These are phyloP conservation scores for Hypoxylon sp. DNA, from an alignment of 2,329 filamentous ascomycete genomes.

Conservation along the genomic window DNA sequence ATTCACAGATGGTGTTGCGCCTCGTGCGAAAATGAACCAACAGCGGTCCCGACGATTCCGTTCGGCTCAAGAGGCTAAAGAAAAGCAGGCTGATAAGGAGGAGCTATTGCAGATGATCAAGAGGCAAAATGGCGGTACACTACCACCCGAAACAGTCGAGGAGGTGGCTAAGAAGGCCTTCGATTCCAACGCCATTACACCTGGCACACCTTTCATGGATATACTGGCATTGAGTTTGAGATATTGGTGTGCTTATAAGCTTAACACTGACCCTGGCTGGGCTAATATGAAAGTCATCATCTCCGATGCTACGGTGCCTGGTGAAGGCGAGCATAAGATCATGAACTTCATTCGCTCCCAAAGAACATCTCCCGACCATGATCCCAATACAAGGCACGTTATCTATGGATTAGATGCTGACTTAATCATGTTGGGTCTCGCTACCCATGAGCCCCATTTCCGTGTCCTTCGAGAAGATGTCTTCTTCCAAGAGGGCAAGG, in stretches of 20 bases:
- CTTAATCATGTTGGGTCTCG: conserved; percentile 97
- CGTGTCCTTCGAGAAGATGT: conserved; percentile 97
- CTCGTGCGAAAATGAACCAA: conserved; percentile 99
- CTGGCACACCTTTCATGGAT: conserved; percentile 98
- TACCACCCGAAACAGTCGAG: conserved; percentile 73
- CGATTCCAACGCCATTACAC: conserved; percentile 89
- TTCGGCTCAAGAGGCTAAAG: conserved; percentile 91
- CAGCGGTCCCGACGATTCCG: conserved; percentile 96
- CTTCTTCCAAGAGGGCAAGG: conserved; percentile 89
- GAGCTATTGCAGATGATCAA: conserved; percentile 89
- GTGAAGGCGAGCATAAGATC: conserved; percentile 99
- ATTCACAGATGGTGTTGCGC: conserved; percentile 87
- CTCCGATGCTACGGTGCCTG: conserved; percentile 96
- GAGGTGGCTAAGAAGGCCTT: conserved; percentile 87
- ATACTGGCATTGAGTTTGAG: conserved; percentile 89
- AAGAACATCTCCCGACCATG: conserved; percentile 88
- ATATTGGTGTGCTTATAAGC: conserved; percentile 98
- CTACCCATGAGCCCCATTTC: conserved; percentile 97
- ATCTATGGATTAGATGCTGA: conserved; percentile 98
- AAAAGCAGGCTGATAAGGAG: conserved; percentile 92
- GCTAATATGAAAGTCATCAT: conserved; percentile 97
- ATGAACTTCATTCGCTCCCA: conserved; percentile 99
- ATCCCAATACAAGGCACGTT: conserved; percentile 97
- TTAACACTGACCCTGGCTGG: conserved; percentile 97
- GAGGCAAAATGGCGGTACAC: conserved; percentile 78